Evolutionary conservation across 441 rosid genomes (phyloP).

Genomic region (Populus hybrid): DNA sequence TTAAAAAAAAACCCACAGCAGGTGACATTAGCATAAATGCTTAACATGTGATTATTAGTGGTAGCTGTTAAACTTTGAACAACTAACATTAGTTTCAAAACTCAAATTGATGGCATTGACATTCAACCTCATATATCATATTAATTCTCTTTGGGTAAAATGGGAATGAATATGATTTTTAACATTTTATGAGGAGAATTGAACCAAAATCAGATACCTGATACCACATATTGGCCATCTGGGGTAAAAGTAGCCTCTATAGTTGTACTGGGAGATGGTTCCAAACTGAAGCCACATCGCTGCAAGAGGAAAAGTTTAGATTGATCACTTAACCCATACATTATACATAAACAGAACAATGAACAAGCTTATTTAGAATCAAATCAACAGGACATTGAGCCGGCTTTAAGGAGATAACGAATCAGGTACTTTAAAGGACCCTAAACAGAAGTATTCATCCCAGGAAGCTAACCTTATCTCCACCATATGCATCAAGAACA

Average conservation of each 20-base stretch:
- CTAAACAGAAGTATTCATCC: background rate
- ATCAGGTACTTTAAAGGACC: background rate
- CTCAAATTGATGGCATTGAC: no score
- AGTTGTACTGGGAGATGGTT: conserved; percentile 72
- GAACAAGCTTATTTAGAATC: background rate
- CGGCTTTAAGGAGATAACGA: background rate
- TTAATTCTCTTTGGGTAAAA: background rate
- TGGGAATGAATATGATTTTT: background rate
- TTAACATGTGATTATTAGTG: no score
- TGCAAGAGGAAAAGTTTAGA: conserved; percentile 30
- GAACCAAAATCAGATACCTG: conserved; percentile 48
- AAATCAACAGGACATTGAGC: background rate
- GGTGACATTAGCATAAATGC: no score
- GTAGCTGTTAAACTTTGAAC: no score
- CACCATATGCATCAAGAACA: conserved; percentile 88
- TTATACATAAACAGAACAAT: conserved; percentile 4
- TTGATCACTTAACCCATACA: background rate
- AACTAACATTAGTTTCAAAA: no score
- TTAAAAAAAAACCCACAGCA: background rate
- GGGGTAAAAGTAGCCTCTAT: conserved; percentile 93
- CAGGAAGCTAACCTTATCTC: conserved; percentile 70
- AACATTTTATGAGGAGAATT: background rate
- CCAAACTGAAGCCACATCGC: conserved; percentile 88
- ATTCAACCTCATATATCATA: background rate
- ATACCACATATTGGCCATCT: conserved; percentile 89